Evolutionary conservation across 257 asterid species (phyloP).

Genomic region (Prunella vulgaris): DNA sequence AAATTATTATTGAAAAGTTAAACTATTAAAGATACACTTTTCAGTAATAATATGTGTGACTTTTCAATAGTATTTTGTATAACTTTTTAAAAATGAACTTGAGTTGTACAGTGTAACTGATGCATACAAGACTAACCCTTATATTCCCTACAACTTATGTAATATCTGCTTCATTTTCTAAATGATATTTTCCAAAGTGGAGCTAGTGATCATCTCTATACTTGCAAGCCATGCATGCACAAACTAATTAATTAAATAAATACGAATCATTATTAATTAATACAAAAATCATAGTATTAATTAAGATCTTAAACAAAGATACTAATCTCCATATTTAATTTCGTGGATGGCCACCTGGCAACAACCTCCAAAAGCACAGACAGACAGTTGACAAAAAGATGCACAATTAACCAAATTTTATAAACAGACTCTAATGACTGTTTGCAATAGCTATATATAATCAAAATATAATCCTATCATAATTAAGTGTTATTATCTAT

Average conservation of each 20-base stretch:
- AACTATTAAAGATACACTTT: too few relatives aligned
- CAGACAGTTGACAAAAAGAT: neutral
- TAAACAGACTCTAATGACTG: conserved; percentile 31
- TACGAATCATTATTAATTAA: neutral
- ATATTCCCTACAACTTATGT: neutral
- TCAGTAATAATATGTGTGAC: too few relatives aligned
- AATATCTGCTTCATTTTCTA: conserved; percentile 2
- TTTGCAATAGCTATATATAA: conserved; percentile 22
- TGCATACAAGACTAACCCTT: too few relatives aligned
- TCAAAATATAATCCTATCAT: conserved; percentile 15
- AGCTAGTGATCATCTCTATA: conserved; percentile 8
- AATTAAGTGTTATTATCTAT: conserved; percentile 26
- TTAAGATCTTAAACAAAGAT: neutral
- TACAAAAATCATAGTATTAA: neutral
- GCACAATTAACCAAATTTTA: neutral
- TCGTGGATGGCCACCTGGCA: too few relatives aligned
- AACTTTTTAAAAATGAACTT: too few relatives aligned
- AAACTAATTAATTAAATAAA: neutral
- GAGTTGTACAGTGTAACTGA: too few relatives aligned
- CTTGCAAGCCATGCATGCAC: conserved; percentile 6
- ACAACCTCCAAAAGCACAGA: too few relatives aligned
- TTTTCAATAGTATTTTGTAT: too few relatives aligned
- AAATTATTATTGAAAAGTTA: too few relatives aligned
- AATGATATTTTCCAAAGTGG: conserved; percentile 14
- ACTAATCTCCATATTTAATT: too few relatives aligned